Evolutionary conservation across 2,329 filamentous ascomycete genomes (phyloP), one percentile per base, ranked within the genome.

Genomic region (Colletotrichum tropicale): DNA sequence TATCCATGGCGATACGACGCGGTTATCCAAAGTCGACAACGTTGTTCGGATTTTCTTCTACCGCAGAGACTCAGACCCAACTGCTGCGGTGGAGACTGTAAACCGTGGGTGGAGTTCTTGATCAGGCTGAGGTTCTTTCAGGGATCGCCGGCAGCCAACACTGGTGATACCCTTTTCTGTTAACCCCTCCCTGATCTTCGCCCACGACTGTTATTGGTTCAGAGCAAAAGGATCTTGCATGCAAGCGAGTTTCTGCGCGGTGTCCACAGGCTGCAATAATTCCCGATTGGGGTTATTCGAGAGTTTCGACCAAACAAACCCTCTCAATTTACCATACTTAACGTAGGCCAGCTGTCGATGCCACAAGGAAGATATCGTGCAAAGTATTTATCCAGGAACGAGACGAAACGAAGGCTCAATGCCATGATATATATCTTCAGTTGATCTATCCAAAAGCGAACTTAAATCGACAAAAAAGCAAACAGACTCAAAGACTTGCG

Each of bases 321-420:
- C 43, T 65, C 13, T 32, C 2, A 43, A 0, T 30, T 8, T 28
- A 30, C 15, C 24, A 13, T 43, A 12, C 61, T 32, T 36, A 34
- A 34, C 0, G 12, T 26, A n/a, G 13, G 6, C 26, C n/a, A 18
- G 36, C 36, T 38, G 0, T 38, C 16, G 16, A 38, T 38, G 8
- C 0, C 0, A 38, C 36, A 8, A 5, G 36, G 16, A 43, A 18
- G 2, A 0, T 5, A 8, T 18, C 36, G 5, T 43, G 16, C 8
- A 43, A 43, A 6, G 8, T 18, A 18, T 43, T 43, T 10, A 10
- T 43, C 2, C 5, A 43, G 36, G 2, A 43, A 18, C 16, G 0
- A 9, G 36, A 10, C 16, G 2, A 43, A 10, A 43, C 16, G 16
- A 43, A 43, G 5, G 16, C 16, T 43, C 16, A 43, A 18, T 43